Conservation (phyloP, 2,329 filamentous ascomycete genomes). For the Kalmusia sp. region DNA sequence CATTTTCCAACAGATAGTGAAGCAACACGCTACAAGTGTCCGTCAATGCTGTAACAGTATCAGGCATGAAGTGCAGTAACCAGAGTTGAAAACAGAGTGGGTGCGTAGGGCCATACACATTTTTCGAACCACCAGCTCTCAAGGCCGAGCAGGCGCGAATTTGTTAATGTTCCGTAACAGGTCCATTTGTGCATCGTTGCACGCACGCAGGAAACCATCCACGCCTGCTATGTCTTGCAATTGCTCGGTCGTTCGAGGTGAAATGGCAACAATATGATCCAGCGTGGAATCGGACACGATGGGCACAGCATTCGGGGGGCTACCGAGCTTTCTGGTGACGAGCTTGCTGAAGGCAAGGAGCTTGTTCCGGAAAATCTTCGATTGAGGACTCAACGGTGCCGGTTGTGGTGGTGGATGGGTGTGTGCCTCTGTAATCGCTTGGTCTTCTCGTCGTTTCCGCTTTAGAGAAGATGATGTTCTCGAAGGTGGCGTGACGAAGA, state of each 20-base stretch:
- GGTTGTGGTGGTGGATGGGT: not conserved
- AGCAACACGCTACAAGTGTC: no score
- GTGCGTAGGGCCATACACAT: no score
- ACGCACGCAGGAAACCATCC: constrained; percentile 28
- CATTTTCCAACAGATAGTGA: not conserved
- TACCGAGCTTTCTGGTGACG: constrained; percentile 23
- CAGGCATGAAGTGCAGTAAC: no score
- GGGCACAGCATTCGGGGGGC: constrained; percentile 7
- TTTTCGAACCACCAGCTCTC: not conserved
- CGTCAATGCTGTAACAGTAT: no score
- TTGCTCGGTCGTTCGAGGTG: constrained; percentile 31
- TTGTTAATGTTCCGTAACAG: constrained; percentile 35
- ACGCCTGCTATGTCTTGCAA: constrained; percentile 33
- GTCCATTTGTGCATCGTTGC: constrained; percentile 25
- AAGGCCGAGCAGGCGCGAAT: constrained; percentile 21
- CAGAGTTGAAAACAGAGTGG: no score
- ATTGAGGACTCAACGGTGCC: constrained; percentile 12
- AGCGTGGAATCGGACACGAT: constrained; percentile 31
- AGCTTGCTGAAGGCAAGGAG: constrained; percentile 38
- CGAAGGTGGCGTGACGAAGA: constrained; percentile 22
- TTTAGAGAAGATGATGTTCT: constrained; percentile 25
- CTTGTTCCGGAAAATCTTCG: constrained; percentile 33
- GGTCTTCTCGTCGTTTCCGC: constrained; percentile 33
- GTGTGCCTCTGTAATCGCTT: not conserved
- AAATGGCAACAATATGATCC: constrained; percentile 22